Conservation (phyloP, 2,329 filamentous ascomycete genomes). For the Sporothrix mexicana region DNA sequence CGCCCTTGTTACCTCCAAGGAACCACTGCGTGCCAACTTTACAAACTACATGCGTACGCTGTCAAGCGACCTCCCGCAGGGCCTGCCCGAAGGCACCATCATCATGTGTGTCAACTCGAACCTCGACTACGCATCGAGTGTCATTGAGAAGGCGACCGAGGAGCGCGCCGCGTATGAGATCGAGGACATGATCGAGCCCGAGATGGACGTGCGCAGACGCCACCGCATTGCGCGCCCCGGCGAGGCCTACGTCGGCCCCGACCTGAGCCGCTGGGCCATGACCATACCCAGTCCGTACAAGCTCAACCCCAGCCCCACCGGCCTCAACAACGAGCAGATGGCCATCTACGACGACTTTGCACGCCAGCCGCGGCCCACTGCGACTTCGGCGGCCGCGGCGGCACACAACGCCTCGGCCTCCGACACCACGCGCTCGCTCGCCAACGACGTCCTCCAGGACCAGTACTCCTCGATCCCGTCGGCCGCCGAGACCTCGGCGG, state of each 20-base stretch:
- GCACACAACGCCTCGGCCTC: slow-evolving; percentile 65
- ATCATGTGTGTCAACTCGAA: slow-evolving; percentile 99
- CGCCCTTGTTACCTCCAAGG: slow-evolving; percentile 96
- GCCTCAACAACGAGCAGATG: slow-evolving; percentile 89
- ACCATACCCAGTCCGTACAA: slow-evolving; percentile 95
- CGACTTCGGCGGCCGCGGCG: slow-evolving; percentile 46
- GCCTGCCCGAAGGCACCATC: slow-evolving; percentile 88
- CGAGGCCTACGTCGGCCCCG: slow-evolving; percentile 82
- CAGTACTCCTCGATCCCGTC: slow-evolving; percentile 64
- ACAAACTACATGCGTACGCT: slow-evolving; percentile 88
- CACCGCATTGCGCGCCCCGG: slow-evolving; percentile 77
- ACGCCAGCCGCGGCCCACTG: slow-evolving; percentile 68
- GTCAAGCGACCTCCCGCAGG: slow-evolving; percentile 73
- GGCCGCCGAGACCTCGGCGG: slow-evolving; percentile 63
- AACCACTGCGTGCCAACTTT: slow-evolving; percentile 93
- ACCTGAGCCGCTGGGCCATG: slow-evolving; percentile 87
- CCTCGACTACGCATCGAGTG: slow-evolving; percentile 86
- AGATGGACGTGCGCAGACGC: slow-evolving; percentile 76
- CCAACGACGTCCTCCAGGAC: slow-evolving; percentile 69
- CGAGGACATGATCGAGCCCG: slow-evolving; percentile 85
- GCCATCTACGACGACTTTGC: slow-evolving; percentile 97
- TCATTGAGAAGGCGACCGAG: slow-evolving; percentile 95
- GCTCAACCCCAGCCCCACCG: slow-evolving; percentile 69
- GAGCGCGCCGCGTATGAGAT: slow-evolving; percentile 93
- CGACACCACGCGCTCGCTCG: slow-evolving; percentile 65